Conservation (phyloP, 176 grass and related monocot genomes). For the Triticum dicoccoides region DNA sequence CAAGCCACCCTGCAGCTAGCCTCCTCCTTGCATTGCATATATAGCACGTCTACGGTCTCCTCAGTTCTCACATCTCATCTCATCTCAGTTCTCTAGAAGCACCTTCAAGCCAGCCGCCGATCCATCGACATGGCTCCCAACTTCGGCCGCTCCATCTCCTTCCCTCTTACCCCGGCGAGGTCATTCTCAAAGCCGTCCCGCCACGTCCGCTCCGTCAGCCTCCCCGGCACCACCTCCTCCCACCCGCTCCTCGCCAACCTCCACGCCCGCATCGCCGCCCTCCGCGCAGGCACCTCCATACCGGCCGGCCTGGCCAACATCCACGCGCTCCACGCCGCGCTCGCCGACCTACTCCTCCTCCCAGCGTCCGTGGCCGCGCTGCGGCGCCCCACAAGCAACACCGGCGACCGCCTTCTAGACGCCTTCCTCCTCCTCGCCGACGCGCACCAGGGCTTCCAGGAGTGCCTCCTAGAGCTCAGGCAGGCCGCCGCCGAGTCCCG, state of each 20-base stretch:
- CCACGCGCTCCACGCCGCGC: constrained; percentile 38
- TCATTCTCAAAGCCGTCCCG: background rate
- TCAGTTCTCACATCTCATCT: background rate
- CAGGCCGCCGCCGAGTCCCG: constrained; percentile 1
- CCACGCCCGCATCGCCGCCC: background rate
- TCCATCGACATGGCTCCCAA: too few species aligned
- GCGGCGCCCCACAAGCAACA: background rate
- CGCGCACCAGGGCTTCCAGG: constrained; percentile 42
- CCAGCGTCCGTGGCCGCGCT: background rate
- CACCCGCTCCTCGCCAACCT: constrained; percentile 51
- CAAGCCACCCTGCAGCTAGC: too few species aligned
- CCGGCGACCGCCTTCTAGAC: constrained; percentile 38
- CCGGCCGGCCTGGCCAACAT: constrained; percentile 27
- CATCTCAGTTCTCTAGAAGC: background rate
- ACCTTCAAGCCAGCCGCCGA: too few species aligned
- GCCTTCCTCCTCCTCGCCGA: constrained; percentile 66
- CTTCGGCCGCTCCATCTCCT: constrained; percentile 41
- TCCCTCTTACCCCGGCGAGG: constrained; percentile 37
- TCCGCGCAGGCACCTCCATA: too few species aligned
- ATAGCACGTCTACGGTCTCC: background rate
- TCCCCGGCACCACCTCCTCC: constrained; percentile 30
- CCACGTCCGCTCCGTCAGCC: constrained; percentile 46
- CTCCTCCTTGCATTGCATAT: background rate
- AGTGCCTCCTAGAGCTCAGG: constrained; percentile 14
- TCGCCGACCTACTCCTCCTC: background rate